Evolutionary conservation across 2,329 filamentous ascomycete genomes (phyloP), one percentile per base, ranked within the genome.

Genomic region (Xylariales sp.): DNA sequence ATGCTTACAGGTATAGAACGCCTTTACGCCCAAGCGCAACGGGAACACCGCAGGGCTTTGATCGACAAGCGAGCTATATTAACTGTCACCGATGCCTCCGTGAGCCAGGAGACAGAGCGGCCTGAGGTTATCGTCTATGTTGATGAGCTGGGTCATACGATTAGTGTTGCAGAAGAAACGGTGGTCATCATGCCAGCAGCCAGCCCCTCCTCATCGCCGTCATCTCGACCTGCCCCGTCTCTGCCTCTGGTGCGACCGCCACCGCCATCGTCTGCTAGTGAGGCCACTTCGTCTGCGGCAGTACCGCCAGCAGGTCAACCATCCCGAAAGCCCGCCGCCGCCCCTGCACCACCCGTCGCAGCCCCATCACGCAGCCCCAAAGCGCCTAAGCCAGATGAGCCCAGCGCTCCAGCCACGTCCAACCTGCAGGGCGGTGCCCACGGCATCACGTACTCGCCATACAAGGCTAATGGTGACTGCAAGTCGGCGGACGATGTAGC

Each of bases 401-500:
- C 30, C 15, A 37, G 29, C 39, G 37, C 43, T 14, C 28, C 40
- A 15, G 24, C 35, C 13, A 33, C 48, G 15, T 8, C 42, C 5
- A 38, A 23, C 10, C 37, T 34, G 18, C 30, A 46, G 8, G 31
- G 40, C 10, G 32, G 31, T 15, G 59, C 56, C 15, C 61, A 66
- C 21, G 70, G 70, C 5, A 53, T 75, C 20, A 66, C 69, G 2
- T 74, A 74, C 47, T 66, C 70, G 1, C 70, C 70, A 1, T 74
- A 72, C 56, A 66, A 64, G 18, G 57, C 56, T 11, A 69, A 75
- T 42, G 67, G 74, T 20, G 62, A 62, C 40, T 94, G 88, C 73
- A 93, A 91, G 60, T 67, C 72, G 5, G 65, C 72, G 37, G 62
- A 66, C 2, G 67, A 87, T 49, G 72, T 94, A 36, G 67, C 75